Evolutionary conservation across 306 rosid species (phyloP).

Genomic region (Medicago ruthenica): DNA sequence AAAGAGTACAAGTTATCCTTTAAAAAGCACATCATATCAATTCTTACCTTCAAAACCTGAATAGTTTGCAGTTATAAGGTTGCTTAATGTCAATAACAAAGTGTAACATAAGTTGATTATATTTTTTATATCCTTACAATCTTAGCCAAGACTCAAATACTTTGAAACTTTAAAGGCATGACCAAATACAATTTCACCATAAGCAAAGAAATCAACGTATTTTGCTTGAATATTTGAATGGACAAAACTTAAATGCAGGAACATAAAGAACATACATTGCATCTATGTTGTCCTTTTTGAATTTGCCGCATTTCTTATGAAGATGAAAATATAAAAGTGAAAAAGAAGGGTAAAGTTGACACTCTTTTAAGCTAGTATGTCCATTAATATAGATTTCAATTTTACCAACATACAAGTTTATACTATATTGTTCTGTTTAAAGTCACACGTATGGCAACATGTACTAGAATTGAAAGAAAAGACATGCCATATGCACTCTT

Average conservation of each 20-base stretch:
- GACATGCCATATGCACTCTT: neutral
- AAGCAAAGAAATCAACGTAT: conserved; percentile 26
- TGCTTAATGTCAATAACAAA: neutral
- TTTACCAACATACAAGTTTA: no score
- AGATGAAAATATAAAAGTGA: no score
- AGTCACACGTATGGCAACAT: neutral
- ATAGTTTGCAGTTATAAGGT: neutral
- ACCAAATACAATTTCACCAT: neutral
- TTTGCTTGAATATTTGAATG: neutral
- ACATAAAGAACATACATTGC: no score
- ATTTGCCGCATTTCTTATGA: no score
- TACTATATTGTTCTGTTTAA: neutral
- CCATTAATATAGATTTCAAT: no score
- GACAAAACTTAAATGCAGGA: neutral
- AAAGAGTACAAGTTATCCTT: neutral
- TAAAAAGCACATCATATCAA: neutral
- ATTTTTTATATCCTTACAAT: neutral
- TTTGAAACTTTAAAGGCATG: conserved; percentile 24
- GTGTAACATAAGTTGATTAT: neutral
- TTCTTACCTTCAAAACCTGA: neutral
- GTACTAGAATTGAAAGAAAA: neutral
- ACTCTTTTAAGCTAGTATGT: no score
- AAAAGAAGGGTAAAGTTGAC: no score
- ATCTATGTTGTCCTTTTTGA: no score
- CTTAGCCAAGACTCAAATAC: neutral